Percentiles rank a stretch among this genome's conserved stretches.
Evolutionary conservation across 495 filamentous ascomycete genomes (phyloP).

Genomic region (Massariosphaeria phaeospora): DNA sequence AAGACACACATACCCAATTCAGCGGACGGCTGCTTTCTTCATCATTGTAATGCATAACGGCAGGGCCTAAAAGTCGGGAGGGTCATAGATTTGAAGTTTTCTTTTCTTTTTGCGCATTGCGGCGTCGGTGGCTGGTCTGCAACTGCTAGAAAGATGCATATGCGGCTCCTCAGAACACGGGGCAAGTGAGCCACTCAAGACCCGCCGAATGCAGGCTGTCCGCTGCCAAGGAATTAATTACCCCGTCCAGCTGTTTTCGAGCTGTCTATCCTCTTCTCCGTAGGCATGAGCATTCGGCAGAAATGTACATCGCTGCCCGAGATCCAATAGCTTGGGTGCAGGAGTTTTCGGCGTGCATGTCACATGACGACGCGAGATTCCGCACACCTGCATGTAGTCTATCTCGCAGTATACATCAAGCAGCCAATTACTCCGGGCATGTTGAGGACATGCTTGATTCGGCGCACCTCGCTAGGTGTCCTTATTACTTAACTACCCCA

Average conservation of each 20-base stretch:
- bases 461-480: no score
- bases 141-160: conserved; percentile 19
- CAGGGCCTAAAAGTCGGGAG: conserved; percentile 22
- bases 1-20: not conserved
- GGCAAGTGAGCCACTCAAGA: conserved; percentile 2
- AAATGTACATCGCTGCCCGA: not conserved
- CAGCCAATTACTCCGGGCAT: not conserved
- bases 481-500: no score
- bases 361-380: conserved; percentile 8
- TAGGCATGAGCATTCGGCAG: not conserved
- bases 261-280: not conserved
- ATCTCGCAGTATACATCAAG: not conserved
- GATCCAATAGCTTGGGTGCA: not conserved
- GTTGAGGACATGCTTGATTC: not conserved
- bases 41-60: conserved; percentile 26
- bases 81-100: conserved; percentile 15
- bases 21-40: conserved; percentile 1
- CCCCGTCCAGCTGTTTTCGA: not conserved
- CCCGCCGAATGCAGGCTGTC: conserved; percentile 19
- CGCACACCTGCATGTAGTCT: no score
- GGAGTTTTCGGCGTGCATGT: not conserved
- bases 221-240: conserved; percentile 20
- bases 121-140: conserved; percentile 25
- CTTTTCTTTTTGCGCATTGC: conserved; percentile 9
- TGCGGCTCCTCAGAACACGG: conserved; percentile 13